Evolutionary conservation across 1,284 basidiomycete genomes (phyloP), one percentile per base, ranked within the genome.

Genomic region (Exsudoporus floridanus): DNA sequence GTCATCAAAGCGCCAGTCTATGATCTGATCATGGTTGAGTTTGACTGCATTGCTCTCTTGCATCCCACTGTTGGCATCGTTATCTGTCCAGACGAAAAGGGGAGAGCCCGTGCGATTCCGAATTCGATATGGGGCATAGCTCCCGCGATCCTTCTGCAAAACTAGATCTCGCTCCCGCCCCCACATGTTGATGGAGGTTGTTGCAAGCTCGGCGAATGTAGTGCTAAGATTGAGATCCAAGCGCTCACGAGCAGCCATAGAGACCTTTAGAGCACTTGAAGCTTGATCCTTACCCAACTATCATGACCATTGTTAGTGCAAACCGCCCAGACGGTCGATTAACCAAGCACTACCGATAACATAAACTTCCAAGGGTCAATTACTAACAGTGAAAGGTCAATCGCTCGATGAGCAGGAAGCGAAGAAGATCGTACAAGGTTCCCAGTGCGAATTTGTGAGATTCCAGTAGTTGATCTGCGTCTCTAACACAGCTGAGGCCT

Each of bases 1-100:
- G 64, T 99, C 96, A 67, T 98, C 94, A 64, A 99, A 99, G 52
- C 94, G 80, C 97, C 97, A 99, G 46, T 98, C 96, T 14, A 92
- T 77, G 3, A 82, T 85, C 58, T 90, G 81, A 40, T 90, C 89
- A 59, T 95, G 84, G 28, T 80, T 72, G 50, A 91, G 77, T 67
- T 82, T 84, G 40, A 81, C 73, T 46, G 77, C 71, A 31, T 74
- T 70, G 7, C 72, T 64, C 51, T 82, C 79, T 43, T 78, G 79
- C 9, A 72, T 67, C 52, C 72, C 74, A 23, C 67, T 67, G 55
- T 70, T 79, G 38, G 79, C 79, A 45, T 88, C 84, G 12, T 77
- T 69, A 62, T 94, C 92, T 12, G 91, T 83, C 91, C 92, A 94
- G 19, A 97, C 71, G 44, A 86, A 80, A 34, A 98, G 75, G 2